Conservation (phyloP, 768 basidiomycete species). For the Dictyophora rubrovolvata region DNA sequence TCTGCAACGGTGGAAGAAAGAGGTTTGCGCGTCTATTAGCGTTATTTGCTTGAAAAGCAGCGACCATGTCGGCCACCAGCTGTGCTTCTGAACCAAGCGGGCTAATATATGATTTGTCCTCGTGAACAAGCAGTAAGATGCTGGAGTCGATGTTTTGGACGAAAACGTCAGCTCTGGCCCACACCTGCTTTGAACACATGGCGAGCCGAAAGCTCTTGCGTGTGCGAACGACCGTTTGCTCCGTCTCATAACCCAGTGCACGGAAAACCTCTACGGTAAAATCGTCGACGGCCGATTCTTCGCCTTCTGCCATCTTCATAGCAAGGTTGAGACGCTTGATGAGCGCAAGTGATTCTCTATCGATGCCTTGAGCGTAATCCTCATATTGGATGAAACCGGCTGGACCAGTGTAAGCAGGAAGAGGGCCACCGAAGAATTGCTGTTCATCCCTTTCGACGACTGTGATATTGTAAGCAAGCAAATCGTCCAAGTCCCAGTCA, state of each 20-base stretch:
- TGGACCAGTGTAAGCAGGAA: too few relatives aligned
- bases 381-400: too few relatives aligned
- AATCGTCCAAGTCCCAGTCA: too few relatives aligned
- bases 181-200: constrained; percentile 20
- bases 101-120: constrained; percentile 11
- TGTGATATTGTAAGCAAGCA: too few relatives aligned
- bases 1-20: constrained; percentile 9
- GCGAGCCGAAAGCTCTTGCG: constrained; percentile 19
- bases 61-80: constrained; percentile 12
- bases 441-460: too few relatives aligned
- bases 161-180: constrained; percentile 23
- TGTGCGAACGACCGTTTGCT: constrained; percentile 12
- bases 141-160: constrained; percentile 14
- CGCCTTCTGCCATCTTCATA: background rate
- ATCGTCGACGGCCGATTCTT: constrained; percentile 19
- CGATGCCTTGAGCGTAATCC: too few relatives aligned
- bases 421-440: too few relatives aligned
- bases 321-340: constrained; percentile 1
- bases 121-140: constrained; percentile 14
- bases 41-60: constrained; percentile 12
- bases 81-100: constrained; percentile 11
- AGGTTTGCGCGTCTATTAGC: background rate
- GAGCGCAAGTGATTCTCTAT: too few relatives aligned
- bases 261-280: constrained; percentile 22
- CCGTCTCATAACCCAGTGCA: constrained; percentile 18